Percentiles rank a stretch among this genome's conserved stretches.
Evolutionary conservation across 768 basidiomycete genomes (phyloP).

Genomic region (Tylopilus rubrobrunneus): DNA sequence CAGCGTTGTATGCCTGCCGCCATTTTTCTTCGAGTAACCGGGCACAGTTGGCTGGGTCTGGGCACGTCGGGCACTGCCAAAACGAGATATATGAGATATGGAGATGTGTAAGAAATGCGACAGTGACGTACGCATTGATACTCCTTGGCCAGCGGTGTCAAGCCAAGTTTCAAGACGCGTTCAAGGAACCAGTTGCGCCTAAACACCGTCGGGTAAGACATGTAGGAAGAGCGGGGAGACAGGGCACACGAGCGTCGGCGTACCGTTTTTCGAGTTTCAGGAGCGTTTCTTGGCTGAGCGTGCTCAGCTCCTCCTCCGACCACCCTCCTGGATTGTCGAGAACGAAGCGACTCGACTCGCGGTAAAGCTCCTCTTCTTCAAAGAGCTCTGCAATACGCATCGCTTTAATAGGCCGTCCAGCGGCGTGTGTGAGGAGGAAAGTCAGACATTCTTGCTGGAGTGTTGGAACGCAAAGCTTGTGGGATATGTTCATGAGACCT

Average conservation of each 20-base stretch:
- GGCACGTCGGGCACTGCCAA: constrained; percentile 74
- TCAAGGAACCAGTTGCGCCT: constrained; percentile 94
- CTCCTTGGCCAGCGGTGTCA: constrained; percentile 86
- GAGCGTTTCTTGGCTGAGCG: constrained; percentile 76
- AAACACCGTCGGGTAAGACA: background rate
- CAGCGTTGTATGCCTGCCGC: constrained; percentile 81
- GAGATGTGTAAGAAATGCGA: background rate
- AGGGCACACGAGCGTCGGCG: background rate
- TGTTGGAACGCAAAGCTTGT: constrained; percentile 81
- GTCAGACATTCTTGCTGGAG: constrained; percentile 79
- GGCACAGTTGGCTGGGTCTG: constrained; percentile 75
- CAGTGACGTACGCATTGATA: constrained; percentile 79
- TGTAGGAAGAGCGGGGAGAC: too few species aligned
- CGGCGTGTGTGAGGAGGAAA: constrained; percentile 89
- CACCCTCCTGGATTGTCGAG: constrained; percentile 89
- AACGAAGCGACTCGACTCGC: constrained; percentile 88
- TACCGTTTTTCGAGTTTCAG: constrained; percentile 87
- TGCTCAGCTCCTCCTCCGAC: constrained; percentile 75
- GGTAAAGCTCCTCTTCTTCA: constrained; percentile 85
- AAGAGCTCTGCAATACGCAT: constrained; percentile 90
- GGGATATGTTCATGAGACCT: constrained; percentile 83
- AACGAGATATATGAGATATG: background rate
- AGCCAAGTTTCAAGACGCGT: constrained; percentile 85
- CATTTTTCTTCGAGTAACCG: constrained; percentile 89
- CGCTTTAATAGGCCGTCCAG: constrained; percentile 89